Evolutionary conservation across 768 basidiomycete species (phyloP).

Genomic region (Leccinum subgranulosum): DNA sequence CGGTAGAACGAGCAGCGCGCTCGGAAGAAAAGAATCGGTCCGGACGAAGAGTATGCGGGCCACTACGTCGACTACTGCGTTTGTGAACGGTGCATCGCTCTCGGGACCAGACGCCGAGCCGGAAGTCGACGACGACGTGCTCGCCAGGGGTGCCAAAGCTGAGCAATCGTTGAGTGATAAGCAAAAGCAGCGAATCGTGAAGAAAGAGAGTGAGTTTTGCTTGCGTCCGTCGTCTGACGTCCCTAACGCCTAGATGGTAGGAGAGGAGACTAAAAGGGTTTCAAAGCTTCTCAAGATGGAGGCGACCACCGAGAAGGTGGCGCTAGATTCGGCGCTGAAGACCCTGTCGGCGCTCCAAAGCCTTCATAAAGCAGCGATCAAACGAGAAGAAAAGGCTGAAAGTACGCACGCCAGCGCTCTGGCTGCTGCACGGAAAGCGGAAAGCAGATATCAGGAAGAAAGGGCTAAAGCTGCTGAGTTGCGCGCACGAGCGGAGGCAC

Average conservation of each 20-base stretch:
- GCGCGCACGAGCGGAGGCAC: conserved; percentile 44
- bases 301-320: conserved; percentile 62
- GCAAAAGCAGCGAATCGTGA: conserved; percentile 50
- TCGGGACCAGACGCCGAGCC: conserved; percentile 46
- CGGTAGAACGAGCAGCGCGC: neutral
- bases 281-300: conserved; percentile 71
- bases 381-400: conserved; percentile 61
- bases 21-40: conserved; percentile 22
- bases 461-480: conserved; percentile 54
- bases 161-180: conserved; percentile 47
- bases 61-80: conserved; percentile 29
- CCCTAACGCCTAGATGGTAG: conserved; percentile 31
- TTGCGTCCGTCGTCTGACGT: neutral
- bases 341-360: conserved; percentile 67
- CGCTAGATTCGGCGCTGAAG: conserved; percentile 56
- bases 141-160: conserved; percentile 43
- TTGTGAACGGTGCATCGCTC: conserved; percentile 54
- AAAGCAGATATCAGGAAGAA: conserved; percentile 58
- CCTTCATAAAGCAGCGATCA: conserved; percentile 65
- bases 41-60: conserved; percentile 19
- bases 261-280: conserved; percentile 55
- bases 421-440: conserved; percentile 57
- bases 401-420: conserved; percentile 51
- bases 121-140: conserved; percentile 38
- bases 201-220: conserved; percentile 45